Evolutionary conservation across 208 protist species (phyloP).

Genomic region (Vickermania spadyakhi): DNA sequence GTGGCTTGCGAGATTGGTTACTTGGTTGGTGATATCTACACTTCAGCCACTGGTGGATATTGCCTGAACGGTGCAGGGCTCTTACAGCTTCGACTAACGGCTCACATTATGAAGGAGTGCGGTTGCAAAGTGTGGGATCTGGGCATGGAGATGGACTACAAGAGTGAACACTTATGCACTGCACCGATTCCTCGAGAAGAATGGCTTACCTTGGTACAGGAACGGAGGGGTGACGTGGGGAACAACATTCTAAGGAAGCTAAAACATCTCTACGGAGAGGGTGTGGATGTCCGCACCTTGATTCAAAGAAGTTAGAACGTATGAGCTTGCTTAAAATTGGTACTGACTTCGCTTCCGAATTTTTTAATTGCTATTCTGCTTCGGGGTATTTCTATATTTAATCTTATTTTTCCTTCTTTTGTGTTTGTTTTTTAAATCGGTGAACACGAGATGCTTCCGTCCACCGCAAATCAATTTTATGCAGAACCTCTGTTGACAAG

Average conservation of each 20-base stretch:
- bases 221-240: background rate
- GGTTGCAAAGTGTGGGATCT: conserved; percentile 82
- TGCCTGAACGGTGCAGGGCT: conserved; percentile 55
- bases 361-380: no score
- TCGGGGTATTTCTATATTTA: no score
- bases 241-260: background rate
- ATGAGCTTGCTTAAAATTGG: no score
- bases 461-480: no score
- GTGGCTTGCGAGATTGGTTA: conserved; percentile 70
- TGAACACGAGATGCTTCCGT: no score
- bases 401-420: no score
- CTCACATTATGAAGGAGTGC: conserved; percentile 22
- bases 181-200: conserved; percentile 24
- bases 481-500: no score
- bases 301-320: no score
- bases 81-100: conserved; percentile 57
- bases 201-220: conserved; percentile 29
- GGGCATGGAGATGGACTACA: conserved; percentile 84
- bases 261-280: background rate
- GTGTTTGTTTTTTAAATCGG: no score
- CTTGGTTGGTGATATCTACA: conserved; percentile 80
- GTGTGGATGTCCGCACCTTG: background rate
- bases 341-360: no score
- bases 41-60: conserved; percentile 76
- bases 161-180: conserved; percentile 23